phyloP scores from a whole-genome alignment of 1,284 basidiomycete species.

The Papiliotrema flavescens region DNA sequence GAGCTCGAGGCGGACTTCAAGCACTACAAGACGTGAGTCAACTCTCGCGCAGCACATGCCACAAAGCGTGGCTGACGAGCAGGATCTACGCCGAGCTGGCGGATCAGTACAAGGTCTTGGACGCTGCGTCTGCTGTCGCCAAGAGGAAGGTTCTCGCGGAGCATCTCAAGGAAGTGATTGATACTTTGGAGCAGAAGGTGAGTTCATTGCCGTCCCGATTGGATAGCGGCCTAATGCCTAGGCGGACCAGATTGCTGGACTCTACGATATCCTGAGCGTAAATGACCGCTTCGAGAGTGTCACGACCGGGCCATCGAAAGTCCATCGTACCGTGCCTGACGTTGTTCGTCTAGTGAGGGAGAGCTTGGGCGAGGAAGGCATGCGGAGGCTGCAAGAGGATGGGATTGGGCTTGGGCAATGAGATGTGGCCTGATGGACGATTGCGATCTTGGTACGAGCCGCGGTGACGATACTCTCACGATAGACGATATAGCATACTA shows the following conservation, averaged over 20 bases:
- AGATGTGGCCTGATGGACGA: no score
- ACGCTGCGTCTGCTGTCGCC: slow-evolving; percentile 69
- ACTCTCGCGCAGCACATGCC: no score
- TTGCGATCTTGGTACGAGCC: no score
- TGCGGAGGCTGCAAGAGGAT: slow-evolving; percentile 33
- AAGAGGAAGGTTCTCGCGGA: slow-evolving; percentile 76
- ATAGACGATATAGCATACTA: no score
- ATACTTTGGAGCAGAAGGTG: slow-evolving; percentile 81
- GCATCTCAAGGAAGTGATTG: slow-evolving; percentile 82
- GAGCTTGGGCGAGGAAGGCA: slow-evolving; percentile 34
- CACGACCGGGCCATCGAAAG: slow-evolving; percentile 4
- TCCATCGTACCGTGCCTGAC: slow-evolving; percentile 29
- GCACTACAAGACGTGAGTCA: slow-evolving; percentile 75
- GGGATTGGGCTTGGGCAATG: slow-evolving; percentile 4
- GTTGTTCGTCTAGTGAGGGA: slow-evolving; percentile 37
- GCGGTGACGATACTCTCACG: no score
- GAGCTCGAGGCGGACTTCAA: slow-evolving; percentile 87
- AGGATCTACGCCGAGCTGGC: slow-evolving; percentile 84
- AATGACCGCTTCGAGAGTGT: slow-evolving; percentile 54
- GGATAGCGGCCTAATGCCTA: slow-evolving; percentile 38
- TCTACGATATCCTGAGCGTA: slow-evolving; percentile 73
- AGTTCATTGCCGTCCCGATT: slow-evolving; percentile 4
- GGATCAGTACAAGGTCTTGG: slow-evolving; percentile 83
- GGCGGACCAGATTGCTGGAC: slow-evolving; percentile 82
- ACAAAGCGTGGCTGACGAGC: background rate